These are phyloP conservation scores for Cercospora sp. DNA, from an alignment of 2,329 filamentous ascomycete genomes.

Conservation along the genomic window DNA sequence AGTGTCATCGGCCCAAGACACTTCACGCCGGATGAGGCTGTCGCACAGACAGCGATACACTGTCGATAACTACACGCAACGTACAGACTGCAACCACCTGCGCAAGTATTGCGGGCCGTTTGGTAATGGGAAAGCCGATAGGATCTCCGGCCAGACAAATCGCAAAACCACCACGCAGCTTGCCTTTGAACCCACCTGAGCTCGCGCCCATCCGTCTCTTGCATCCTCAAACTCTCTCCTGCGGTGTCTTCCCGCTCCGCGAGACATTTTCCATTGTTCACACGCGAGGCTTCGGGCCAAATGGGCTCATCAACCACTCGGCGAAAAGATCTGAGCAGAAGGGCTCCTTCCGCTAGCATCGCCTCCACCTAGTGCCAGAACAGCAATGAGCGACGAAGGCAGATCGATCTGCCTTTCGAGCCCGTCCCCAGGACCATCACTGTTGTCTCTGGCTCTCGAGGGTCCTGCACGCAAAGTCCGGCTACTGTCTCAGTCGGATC, in stretches of 20 bases:
- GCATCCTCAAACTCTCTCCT: slow-evolving; percentile 1
- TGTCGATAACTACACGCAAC: neutral
- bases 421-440: neutral
- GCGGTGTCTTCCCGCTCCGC: slow-evolving; percentile 5
- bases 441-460: slow-evolving; percentile 12
- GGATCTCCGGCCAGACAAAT: slow-evolving; percentile 24
- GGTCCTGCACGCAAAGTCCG: slow-evolving; percentile 27
- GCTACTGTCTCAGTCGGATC: slow-evolving; percentile 11
- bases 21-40: neutral
- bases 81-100: neutral
- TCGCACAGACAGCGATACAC: neutral
- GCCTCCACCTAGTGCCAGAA: neutral
- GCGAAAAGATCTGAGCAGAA: neutral
- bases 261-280: slow-evolving; percentile 18
- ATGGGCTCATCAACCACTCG: neutral
- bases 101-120: neutral
- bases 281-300: neutral
- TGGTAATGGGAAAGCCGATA: slow-evolving; percentile 16
- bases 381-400: slow-evolving; percentile 12
- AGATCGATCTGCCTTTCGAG: neutral
- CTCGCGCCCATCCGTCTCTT: slow-evolving; percentile 11
- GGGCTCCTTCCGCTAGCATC: neutral
- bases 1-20: neutral
- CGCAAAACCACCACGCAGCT: slow-evolving; percentile 20
- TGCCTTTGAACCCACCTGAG: slow-evolving; percentile 22